Evolutionary conservation across 169 alveolate species (phyloP).

Genomic region (Perkinsus marinus): DNA sequence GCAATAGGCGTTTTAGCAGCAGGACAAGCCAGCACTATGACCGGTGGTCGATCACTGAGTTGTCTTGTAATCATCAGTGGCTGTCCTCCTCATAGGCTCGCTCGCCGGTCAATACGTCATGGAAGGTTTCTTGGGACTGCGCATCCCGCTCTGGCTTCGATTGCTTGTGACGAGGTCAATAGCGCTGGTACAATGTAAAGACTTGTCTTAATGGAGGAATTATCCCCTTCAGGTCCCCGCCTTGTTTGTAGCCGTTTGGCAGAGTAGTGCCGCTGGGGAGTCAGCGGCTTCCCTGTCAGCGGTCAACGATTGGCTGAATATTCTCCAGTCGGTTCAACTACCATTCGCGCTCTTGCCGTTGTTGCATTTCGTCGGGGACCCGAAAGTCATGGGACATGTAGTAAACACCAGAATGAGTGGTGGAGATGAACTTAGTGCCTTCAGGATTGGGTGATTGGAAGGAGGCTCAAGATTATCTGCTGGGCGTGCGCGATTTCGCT

Average conservation of each 20-base stretch:
- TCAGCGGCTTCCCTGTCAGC: not conserved
- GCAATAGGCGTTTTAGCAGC: not conserved
- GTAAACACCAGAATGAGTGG: not conserved
- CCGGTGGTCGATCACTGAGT: not conserved
- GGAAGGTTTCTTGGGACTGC: not conserved
- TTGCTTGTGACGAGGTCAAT: not conserved
- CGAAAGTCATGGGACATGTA: not conserved
- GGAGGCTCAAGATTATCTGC: not conserved
- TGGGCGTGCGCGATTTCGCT: not conserved
- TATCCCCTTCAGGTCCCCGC: not conserved
- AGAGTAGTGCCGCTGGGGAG: not conserved
- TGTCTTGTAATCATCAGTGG: not conserved
- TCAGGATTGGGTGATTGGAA: not conserved
- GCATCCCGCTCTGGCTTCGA: not conserved
- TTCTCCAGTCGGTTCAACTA: not conserved
- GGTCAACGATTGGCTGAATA: not conserved
- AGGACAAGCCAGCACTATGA: not conserved
- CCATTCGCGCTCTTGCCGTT: not conserved
- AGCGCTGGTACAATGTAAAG: not conserved
- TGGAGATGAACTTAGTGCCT: not conserved
- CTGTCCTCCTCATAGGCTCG: not conserved
- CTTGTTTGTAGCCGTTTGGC: not conserved
- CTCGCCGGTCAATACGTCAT: not conserved
- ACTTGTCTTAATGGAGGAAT: not conserved
- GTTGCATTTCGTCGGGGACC: not conserved